Evolutionary conservation across 768 basidiomycete species (phyloP), one percentile per base, ranked within the genome.

Genomic region (Suillus cothurnatus): DNA sequence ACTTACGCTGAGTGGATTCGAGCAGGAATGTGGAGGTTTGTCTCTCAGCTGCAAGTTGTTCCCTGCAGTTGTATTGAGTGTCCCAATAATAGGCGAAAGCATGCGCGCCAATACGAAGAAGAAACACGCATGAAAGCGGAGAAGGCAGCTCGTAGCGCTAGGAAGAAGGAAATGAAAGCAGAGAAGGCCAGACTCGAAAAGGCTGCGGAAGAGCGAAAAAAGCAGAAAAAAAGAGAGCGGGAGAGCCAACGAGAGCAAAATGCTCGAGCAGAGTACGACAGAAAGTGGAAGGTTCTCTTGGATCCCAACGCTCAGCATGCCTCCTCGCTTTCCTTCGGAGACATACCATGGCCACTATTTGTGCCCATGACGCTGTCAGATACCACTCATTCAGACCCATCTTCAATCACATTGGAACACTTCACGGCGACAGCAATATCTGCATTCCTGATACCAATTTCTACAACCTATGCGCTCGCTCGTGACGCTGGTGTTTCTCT

Each of bases 1-100:
- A 89, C 93, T 66, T 97, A 97, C 69, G 86, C 90, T 2, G 92
- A 94, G 70, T 96, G 92, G 91, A 79, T 97, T 60, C 81, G 95
- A 67, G 77, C 83, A 31, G 93, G 93, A 56, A 96, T 97, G 92
- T 95, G 92, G 81, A 85, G 87, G 86, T 89, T 66, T 47, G 86
- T 77, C 50, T 61, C 32, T 66, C 32, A n/a, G 17, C 36, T 47
- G 19, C 39, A 53, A 56, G 45, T 55, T 39, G 34, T 53, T 47
- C 52, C 60, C 65, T 61, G 64, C 58, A 65, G 55, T 23, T 58
- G 61, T 52, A 50, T 43, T 64, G 57, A 63, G 62, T 52, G 62
- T 50, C 36, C 63, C 1, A 62, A 21, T 43, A 49, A 36, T 45
- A 92, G 91, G 76, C 88, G 85, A 76, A 87, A 85, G 12, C 88